These are phyloP conservation scores for Pseudonitzschia multistriata DNA, from an alignment of 108 stramenopile species.

Conservation along the genomic window DNA sequence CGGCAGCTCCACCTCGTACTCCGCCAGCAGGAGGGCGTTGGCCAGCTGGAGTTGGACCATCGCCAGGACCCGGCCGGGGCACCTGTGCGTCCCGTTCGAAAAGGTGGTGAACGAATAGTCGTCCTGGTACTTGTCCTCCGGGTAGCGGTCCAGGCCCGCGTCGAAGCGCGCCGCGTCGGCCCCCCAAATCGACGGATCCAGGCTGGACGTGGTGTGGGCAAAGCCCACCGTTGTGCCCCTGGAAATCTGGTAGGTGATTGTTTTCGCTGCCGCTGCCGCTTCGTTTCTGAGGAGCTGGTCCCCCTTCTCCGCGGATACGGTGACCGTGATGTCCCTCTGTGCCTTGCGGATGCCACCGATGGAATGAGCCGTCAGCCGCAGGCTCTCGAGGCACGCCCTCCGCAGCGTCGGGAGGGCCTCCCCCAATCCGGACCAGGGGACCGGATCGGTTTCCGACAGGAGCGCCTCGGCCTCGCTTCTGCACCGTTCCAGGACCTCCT, in stretches of 20 bases:
- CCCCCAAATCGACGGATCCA: conserved; percentile 30
- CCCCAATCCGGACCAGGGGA: neutral
- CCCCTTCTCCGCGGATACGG: neutral
- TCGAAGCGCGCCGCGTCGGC: neutral
- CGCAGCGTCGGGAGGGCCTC: conserved; percentile 14
- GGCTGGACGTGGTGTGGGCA: conserved; percentile 36
- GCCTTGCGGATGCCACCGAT: conserved; percentile 51
- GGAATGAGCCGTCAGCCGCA: conserved; percentile 51
- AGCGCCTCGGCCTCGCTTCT: conserved; percentile 4
- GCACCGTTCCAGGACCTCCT: neutral
- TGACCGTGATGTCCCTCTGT: conserved; percentile 15
- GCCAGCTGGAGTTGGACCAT: conserved; percentile 32
- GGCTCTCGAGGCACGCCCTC: conserved; percentile 36
- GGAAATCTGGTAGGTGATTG: conserved; percentile 19
- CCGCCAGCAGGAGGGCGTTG: conserved; percentile 37
- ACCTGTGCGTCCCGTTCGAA: conserved; percentile 57
- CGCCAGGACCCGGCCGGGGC: conserved; percentile 52
- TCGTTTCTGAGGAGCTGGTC: no score
- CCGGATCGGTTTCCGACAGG: neutral
- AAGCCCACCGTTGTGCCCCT: conserved; percentile 44
- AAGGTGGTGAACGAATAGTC: conserved; percentile 44
- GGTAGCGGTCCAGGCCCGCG: neutral
- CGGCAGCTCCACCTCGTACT: conserved; percentile 27
- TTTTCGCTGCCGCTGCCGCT: neutral
- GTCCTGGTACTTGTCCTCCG: conserved; percentile 21